These are phyloP conservation scores for Pseudogymnoascus sp. DNA, from an alignment of 2,329 filamentous ascomycete species.

Conservation along the genomic window DNA sequence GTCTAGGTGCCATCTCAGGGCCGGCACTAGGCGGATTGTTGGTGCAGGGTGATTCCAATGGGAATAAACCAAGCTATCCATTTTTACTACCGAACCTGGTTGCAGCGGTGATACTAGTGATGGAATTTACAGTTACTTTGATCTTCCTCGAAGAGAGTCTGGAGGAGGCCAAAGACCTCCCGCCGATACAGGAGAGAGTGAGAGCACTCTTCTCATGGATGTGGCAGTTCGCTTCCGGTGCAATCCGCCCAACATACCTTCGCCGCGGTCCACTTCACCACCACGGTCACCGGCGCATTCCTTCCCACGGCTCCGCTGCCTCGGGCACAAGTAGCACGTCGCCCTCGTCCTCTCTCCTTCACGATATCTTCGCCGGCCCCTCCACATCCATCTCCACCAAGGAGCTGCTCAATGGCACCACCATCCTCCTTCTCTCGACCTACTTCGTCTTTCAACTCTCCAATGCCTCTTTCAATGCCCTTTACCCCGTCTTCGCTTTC, in stretches of 20 bases:
- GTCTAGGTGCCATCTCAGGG: conserved; percentile 85
- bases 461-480: conserved; percentile 90
- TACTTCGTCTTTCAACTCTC: conserved; percentile 91
- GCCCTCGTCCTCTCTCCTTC: conserved; percentile 20
- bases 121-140: conserved; percentile 66
- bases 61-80: conserved; percentile 55
- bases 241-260: conserved; percentile 51
- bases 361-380: conserved; percentile 36
- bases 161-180: conserved; percentile 55
- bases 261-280: conserved; percentile 23
- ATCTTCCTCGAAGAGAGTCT: conserved; percentile 83
- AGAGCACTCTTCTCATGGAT: conserved; percentile 56
- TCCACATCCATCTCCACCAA: conserved; percentile 43
- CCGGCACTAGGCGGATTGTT: conserved; percentile 84
- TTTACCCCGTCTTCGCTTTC: conserved; percentile 89
- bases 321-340: conserved; percentile 37
- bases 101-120: conserved; percentile 60
- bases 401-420: conserved; percentile 68
- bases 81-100: conserved; percentile 81
- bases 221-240: conserved; percentile 57
- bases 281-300: conserved; percentile 25
- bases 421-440: conserved; percentile 69
- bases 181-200: conserved; percentile 49
- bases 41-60: conserved; percentile 46
- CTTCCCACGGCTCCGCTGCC: conserved; percentile 23